These are phyloP conservation scores for Articulospora tetracladia DNA, from an alignment of 495 filamentous ascomycete species.

Conservation along the genomic window DNA sequence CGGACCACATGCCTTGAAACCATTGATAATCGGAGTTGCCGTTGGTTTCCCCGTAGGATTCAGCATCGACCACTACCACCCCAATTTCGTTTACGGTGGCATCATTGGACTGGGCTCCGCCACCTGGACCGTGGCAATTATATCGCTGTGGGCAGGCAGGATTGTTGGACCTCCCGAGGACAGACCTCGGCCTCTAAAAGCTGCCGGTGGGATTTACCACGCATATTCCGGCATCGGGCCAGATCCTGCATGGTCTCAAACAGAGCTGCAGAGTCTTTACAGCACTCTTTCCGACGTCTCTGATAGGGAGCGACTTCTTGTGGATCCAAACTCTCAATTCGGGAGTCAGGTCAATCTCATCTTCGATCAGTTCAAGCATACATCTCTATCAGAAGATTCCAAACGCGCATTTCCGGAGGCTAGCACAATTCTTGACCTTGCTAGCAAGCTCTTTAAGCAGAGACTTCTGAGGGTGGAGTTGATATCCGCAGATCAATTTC, in stretches of 20 bases:
- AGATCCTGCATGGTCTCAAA: conserved; percentile 45
- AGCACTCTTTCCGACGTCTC: conserved; percentile 16
- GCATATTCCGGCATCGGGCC: conserved; percentile 40
- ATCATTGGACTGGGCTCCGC: conserved; percentile 47
- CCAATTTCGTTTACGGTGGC: conserved; percentile 38
- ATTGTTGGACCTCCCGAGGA: not conserved
- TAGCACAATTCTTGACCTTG: not conserved
- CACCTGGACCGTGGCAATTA: conserved; percentile 50
- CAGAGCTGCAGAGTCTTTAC: conserved; percentile 46
- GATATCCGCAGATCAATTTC: not conserved
- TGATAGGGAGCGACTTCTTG: not conserved
- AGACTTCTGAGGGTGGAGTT: not conserved
- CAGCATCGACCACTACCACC: conserved; percentile 32
- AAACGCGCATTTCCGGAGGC: conserved; percentile 3
- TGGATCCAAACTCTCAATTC: conserved; percentile 35
- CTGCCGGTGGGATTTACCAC: conserved; percentile 31
- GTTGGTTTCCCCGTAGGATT: conserved; percentile 47
- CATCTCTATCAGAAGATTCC: not conserved
- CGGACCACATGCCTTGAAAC: conserved; percentile 48
- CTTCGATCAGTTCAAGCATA: not conserved
- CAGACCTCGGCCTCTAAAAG: not conserved
- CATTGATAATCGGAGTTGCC: conserved; percentile 39
- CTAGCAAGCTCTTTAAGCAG: not conserved
- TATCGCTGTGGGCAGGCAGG: conserved; percentile 34
- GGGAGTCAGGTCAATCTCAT: conserved; percentile 40